phyloP scores from a whole-genome alignment of 1,139 yeast species.

The Pichia sp. region DNA sequence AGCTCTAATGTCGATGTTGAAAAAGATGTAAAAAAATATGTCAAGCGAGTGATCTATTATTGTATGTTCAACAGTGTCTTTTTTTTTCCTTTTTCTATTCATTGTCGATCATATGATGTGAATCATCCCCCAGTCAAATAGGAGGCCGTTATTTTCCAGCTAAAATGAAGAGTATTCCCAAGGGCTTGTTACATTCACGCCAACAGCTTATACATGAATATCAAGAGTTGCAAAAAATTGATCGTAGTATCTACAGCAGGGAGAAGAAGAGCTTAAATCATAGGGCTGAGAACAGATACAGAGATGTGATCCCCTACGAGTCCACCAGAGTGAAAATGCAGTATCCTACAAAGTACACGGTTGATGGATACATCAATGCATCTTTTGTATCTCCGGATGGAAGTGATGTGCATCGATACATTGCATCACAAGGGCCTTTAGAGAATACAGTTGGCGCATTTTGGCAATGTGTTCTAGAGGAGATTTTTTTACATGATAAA shows the following conservation, averaged over 20 bases:
- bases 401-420: conserved; percentile 32
- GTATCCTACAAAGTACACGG: conserved; percentile 24
- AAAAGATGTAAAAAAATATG: neutral
- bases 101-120: neutral
- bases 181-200: neutral
- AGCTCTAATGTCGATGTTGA: neutral
- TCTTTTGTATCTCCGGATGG: conserved; percentile 35
- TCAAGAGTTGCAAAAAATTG: conserved; percentile 7
- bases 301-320: conserved; percentile 59
- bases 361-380: conserved; percentile 43
- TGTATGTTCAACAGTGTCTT: neutral
- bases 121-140: no score
- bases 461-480: conserved; percentile 71
- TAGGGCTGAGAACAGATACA: conserved; percentile 42
- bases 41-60: neutral
- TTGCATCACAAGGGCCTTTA: conserved; percentile 75
- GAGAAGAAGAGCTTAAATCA: neutral
- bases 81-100: neutral
- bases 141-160: no score
- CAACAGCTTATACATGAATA: neutral
- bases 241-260: neutral
- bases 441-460: conserved; percentile 38
- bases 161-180: neutral
- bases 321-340: conserved; percentile 46
- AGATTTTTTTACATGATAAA: conserved; percentile 52